phyloP scores from a whole-genome alignment of 352 stramenopile genomes.

The Plasmopara halstedii region DNA sequence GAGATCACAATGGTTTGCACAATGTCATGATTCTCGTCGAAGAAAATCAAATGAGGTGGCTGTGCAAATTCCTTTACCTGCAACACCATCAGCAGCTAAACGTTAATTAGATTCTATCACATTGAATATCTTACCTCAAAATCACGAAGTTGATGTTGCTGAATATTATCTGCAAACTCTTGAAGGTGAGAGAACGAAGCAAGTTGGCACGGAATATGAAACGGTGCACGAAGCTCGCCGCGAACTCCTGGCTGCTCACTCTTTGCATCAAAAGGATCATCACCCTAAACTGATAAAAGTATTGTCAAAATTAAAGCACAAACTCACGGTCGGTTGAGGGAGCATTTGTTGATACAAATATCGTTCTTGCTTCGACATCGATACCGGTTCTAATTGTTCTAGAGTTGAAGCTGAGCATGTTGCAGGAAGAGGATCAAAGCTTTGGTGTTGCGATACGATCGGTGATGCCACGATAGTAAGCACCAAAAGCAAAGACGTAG shows the following conservation, averaged over 20 bases:
- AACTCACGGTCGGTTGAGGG: conserved; percentile 18
- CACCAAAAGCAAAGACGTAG: conserved; percentile 3
- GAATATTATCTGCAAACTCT: conserved; percentile 17
- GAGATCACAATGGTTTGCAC: conserved; percentile 24
- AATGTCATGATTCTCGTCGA: conserved; percentile 22
- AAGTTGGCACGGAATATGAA: conserved; percentile 38
- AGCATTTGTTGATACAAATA: conserved; percentile 13
- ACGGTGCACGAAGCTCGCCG: conserved; percentile 29
- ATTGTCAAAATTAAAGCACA: conserved; percentile 6
- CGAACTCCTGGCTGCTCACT: conserved; percentile 10
- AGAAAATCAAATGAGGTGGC: conserved; percentile 37
- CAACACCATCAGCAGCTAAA: neutral
- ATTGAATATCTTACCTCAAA: conserved; percentile 7
- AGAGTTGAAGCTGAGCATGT: conserved; percentile 7
- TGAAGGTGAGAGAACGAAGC: conserved; percentile 25
- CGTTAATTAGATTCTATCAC: neutral
- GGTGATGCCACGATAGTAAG: neutral
- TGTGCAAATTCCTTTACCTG: conserved; percentile 36
- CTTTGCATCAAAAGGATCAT: conserved; percentile 3
- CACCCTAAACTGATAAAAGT: neutral
- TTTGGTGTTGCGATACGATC: neutral
- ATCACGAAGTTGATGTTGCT: conserved; percentile 2
- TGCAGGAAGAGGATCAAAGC: neutral
- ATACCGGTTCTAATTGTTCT: conserved; percentile 1
- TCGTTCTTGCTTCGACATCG: conserved; percentile 9